These are phyloP conservation scores for Vigna radiata DNA, from an alignment of 306 rosid species.

Conservation along the genomic window DNA sequence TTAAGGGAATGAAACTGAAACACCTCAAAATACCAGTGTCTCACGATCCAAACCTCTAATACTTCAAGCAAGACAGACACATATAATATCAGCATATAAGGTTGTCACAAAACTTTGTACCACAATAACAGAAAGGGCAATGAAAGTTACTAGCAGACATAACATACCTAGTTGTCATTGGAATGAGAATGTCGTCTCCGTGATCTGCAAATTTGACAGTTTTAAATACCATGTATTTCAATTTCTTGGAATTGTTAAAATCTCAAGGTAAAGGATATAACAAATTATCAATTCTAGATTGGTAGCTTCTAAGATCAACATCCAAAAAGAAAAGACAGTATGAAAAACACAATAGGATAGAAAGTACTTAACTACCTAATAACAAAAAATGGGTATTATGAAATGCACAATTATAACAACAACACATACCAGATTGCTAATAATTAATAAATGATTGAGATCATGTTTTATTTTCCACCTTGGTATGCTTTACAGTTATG, in stretches of 20 bases:
- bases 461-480: background rate
- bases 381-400: too few relatives aligned
- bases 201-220: slow-evolving; percentile 54
- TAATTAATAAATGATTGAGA: background rate
- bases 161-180: slow-evolving; percentile 76
- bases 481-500: background rate
- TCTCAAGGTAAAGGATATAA: too few relatives aligned
- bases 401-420: too few relatives aligned
- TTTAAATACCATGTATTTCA: too few relatives aligned
- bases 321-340: too few relatives aligned
- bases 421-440: background rate
- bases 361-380: too few relatives aligned
- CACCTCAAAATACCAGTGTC: background rate
- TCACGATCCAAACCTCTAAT: slow-evolving; percentile 9
- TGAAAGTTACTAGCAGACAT: slow-evolving; percentile 19
- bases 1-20: background rate
- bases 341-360: too few relatives aligned
- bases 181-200: slow-evolving; percentile 74
- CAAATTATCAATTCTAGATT: too few relatives aligned
- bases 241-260: too few relatives aligned
- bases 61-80: background rate
- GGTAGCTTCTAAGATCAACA: too few relatives aligned
- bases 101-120: background rate
- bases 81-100: background rate
- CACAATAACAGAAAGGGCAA: slow-evolving; percentile 19